phyloP scores from a whole-genome alignment of 78 protist species.

The Tieghemostelium lacteum region DNA sequence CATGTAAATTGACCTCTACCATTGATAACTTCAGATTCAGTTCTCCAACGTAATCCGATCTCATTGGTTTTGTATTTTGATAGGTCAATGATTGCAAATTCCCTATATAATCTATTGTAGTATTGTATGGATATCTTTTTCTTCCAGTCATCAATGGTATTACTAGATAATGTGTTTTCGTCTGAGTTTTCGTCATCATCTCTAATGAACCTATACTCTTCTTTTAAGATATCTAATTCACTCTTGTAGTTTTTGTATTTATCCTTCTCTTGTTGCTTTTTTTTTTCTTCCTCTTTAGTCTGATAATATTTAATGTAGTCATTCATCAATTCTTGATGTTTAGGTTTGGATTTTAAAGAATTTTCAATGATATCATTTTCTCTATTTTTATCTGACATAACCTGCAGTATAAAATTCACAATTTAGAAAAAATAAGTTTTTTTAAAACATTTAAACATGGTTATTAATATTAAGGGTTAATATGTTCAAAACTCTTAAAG shows the following conservation, averaged over 20 bases:
- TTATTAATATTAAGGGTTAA: no score
- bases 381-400: no score
- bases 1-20: conserved; percentile 88
- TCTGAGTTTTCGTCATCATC: conserved; percentile 32
- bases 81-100: conserved; percentile 87
- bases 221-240: conserved; percentile 34
- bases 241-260: conserved; percentile 10
- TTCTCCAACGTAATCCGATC: conserved; percentile 91
- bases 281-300: neutral
- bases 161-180: neutral
- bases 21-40: conserved; percentile 82
- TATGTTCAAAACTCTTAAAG: no score
- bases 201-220: conserved; percentile 42
- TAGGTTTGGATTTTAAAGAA: no score
- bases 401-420: no score
- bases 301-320: no score
- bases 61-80: conserved; percentile 68
- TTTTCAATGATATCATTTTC: no score
- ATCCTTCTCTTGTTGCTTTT: neutral
- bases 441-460: no score
- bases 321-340: no score
- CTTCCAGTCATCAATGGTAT: conserved; percentile 69
- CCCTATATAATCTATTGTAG: conserved; percentile 86
- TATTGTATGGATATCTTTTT: conserved; percentile 84
- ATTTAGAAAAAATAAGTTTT: no score